A percentile compares a stretch with the other conserved stretches of the same genome.
phyloP scores from a whole-genome alignment of 805 yeast genomes.

The Candida manassasensis region DNA sequence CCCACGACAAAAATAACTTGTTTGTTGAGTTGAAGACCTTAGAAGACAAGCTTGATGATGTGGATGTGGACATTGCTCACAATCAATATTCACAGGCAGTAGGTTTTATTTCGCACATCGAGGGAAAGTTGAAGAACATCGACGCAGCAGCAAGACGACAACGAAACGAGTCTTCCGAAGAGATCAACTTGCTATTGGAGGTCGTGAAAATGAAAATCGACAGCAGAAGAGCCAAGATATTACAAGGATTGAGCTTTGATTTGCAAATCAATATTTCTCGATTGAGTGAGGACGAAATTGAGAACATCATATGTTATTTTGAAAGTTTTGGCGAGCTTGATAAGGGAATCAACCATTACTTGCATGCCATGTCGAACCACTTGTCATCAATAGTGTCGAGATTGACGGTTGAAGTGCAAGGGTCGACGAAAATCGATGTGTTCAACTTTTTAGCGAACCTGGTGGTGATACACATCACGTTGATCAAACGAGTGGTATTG shows the following conservation, averaged over 20 bases:
- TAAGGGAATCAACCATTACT: conserved; percentile 30
- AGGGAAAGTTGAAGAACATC: conserved; percentile 23
- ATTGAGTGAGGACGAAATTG: conserved; percentile 26
- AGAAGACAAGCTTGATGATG: conserved; percentile 63
- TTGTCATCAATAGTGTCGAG: conserved; percentile 28
- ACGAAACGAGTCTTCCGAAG: conserved; percentile 12
- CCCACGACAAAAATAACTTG: conserved; percentile 23
- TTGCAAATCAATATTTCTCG: conserved; percentile 29
- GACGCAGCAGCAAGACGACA: conserved; percentile 17
- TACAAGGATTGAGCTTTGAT: conserved; percentile 34
- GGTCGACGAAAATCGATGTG: conserved; percentile 39
- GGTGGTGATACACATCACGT: conserved; percentile 34
- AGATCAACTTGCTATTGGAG: conserved; percentile 29
- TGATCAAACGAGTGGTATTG: conserved; percentile 51
- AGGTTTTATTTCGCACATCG: conserved; percentile 35
- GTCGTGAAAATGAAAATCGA: conserved; percentile 39
- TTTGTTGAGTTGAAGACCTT: conserved; percentile 46
- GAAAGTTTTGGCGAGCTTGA: conserved; percentile 31
- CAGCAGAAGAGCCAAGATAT: conserved; percentile 33
- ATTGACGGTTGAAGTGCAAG: conserved; percentile 36
- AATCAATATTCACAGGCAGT: conserved; percentile 47
- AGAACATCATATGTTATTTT: conserved; percentile 32
- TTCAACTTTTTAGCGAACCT: conserved; percentile 37
- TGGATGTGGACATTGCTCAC: conserved; percentile 64
- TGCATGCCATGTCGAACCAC: conserved; percentile 31